phyloP scores from a whole-genome alignment of 352 stramenopile species.

The Phytophthora agathidicida region DNA sequence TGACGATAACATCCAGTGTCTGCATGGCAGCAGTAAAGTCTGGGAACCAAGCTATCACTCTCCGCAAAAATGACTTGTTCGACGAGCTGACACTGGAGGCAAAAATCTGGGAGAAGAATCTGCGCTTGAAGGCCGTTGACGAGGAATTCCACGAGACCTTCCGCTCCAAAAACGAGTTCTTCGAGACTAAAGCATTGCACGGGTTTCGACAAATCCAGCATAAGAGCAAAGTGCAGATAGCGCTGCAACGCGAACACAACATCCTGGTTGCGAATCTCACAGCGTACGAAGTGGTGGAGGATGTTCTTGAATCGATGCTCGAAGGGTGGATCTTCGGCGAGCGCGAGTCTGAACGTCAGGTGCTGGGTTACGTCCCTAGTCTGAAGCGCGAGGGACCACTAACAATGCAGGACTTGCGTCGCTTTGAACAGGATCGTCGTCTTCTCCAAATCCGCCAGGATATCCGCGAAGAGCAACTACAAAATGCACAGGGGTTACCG shows the following conservation, averaged over 20 bases:
- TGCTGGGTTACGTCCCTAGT: conserved; percentile 83
- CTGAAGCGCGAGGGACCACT: conserved; percentile 82
- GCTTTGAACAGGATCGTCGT: conserved; percentile 57
- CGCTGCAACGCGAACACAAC: conserved; percentile 90
- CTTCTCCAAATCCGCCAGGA: conserved; percentile 44
- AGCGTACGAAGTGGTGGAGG: conserved; percentile 91
- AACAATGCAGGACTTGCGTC: conserved; percentile 70
- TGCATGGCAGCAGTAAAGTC: conserved; percentile 74
- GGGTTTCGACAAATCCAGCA: conserved; percentile 90
- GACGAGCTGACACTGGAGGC: conserved; percentile 72
- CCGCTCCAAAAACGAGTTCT: conserved; percentile 72
- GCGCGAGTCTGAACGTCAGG: conserved; percentile 76
- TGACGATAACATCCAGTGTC: conserved; percentile 55
- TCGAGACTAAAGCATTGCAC: conserved; percentile 92
- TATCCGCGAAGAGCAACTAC: conserved; percentile 40
- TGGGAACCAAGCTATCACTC: conserved; percentile 43
- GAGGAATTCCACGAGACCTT: conserved; percentile 93
- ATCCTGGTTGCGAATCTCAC: conserved; percentile 85
- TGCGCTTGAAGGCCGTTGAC: conserved; percentile 86
- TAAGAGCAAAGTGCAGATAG: conserved; percentile 72
- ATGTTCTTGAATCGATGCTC: conserved; percentile 95
- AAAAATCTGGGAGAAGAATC: conserved; percentile 72
- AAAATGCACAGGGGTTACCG: conserved; percentile 52
- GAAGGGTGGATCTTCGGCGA: conserved; percentile 97
- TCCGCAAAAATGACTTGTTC: conserved; percentile 76